These are phyloP conservation scores for Aegilops umbellulata DNA, from an alignment of 176 grass and related monocot species.

Conservation along the genomic window DNA sequence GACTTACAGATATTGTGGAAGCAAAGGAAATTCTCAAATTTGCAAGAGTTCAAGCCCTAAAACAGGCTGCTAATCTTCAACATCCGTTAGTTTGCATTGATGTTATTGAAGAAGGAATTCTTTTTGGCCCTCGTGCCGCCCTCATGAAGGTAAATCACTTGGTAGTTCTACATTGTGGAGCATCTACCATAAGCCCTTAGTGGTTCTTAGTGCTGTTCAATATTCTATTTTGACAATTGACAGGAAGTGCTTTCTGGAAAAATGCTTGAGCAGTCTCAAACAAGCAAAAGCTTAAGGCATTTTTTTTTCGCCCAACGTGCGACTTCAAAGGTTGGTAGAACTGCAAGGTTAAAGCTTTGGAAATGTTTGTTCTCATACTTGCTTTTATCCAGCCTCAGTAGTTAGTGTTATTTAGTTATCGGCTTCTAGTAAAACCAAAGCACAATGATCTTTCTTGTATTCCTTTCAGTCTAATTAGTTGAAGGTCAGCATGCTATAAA, in stretches of 20 bases:
- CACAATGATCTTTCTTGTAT: background rate
- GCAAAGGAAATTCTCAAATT: constrained; percentile 52
- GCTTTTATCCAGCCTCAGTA: background rate
- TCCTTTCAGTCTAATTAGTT: background rate
- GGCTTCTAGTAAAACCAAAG: background rate
- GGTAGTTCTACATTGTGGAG: constrained; percentile 3
- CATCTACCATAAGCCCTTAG: background rate
- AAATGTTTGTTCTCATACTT: background rate
- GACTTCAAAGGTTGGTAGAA: constrained; percentile 74
- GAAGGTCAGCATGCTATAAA: background rate
- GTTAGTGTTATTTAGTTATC: constrained; percentile 19
- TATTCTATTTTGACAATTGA: constrained; percentile 25
- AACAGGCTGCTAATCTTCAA: constrained; percentile 47
- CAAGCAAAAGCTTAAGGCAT: constrained; percentile 83
- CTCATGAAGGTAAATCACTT: constrained; percentile 67
- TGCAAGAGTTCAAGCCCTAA: constrained; percentile 64
- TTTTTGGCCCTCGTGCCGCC: constrained; percentile 61
- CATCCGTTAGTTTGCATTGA: constrained; percentile 75
- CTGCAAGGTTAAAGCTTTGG: background rate
- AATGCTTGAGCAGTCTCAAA: constrained; percentile 58
- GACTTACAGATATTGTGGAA: constrained; percentile 49
- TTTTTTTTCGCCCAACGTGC: constrained; percentile 83
- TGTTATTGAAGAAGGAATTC: constrained; percentile 83
- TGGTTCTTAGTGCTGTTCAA: constrained; percentile 21
- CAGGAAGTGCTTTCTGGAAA: constrained; percentile 57